Percentiles rank a stretch among this genome's conserved stretches.
Evolutionary conservation across 202 grass and related monocot species (phyloP).

Genomic region (Elaeis oleifera): DNA sequence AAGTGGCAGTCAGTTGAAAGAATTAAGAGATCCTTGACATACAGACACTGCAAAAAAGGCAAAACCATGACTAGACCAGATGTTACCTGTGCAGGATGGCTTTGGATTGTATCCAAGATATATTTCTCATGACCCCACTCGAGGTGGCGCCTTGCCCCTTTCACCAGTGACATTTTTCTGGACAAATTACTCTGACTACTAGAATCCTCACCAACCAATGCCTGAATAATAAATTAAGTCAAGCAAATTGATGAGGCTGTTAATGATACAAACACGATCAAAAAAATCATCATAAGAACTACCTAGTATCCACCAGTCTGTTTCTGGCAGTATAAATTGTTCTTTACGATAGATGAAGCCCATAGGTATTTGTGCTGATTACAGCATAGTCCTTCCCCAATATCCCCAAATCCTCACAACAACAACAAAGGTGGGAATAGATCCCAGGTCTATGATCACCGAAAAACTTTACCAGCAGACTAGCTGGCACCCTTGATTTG

Average conservation of each 20-base stretch:
- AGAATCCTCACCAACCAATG: constrained; percentile 69
- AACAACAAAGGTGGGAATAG: not conserved
- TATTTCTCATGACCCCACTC: constrained; percentile 99
- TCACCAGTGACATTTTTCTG: constrained; percentile 71
- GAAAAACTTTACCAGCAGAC: too few relatives aligned
- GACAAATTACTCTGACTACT: constrained; percentile 42
- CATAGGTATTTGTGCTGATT: too few relatives aligned
- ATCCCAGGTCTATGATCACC: too few relatives aligned
- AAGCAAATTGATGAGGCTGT: too few relatives aligned
- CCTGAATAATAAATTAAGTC: constrained; percentile 27
- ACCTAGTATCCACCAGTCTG: too few relatives aligned
- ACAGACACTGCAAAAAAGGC: not conserved
- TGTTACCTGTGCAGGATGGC: constrained; percentile 66
- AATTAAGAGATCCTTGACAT: not conserved
- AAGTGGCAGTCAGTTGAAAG: too few relatives aligned
- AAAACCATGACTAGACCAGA: constrained; percentile 16
- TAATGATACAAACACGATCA: too few relatives aligned
- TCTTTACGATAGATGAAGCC: too few relatives aligned
- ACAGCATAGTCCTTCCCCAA: too few relatives aligned
- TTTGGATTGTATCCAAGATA: constrained; percentile 87
- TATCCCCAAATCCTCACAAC: not conserved
- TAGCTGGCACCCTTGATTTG: too few relatives aligned
- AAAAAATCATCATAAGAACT: too few relatives aligned
- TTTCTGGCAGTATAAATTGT: too few relatives aligned
- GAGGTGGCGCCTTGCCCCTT: constrained; percentile 79